Percentiles rank a stretch among this genome's conserved stretches.
phyloP scores from a whole-genome alignment of 352 stramenopile genomes.

The Pythium diclinum region DNA sequence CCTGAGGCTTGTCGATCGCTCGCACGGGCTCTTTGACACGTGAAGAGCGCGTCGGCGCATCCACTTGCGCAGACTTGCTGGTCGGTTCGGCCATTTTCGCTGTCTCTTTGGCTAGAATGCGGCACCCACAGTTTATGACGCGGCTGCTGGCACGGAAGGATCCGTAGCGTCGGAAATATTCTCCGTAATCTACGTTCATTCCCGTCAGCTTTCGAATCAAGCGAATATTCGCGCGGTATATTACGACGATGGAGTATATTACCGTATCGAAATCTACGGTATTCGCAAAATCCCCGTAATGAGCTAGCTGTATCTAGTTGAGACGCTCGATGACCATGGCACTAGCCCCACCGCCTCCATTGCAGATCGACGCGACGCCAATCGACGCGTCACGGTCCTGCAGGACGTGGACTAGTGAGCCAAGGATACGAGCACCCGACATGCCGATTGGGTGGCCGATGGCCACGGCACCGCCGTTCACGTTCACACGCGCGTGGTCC shows the following conservation, averaged over 20 bases:
- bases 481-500: constrained; percentile 92
- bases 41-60: background rate
- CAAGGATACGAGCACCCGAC: constrained; percentile 94
- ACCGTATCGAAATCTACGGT: too few species aligned
- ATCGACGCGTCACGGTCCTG: constrained; percentile 94
- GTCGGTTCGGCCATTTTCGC: background rate
- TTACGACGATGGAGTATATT: too few species aligned
- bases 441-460: constrained; percentile 84
- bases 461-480: constrained; percentile 93
- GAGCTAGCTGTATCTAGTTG: too few species aligned
- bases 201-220: too few species aligned
- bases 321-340: constrained; percentile 95
- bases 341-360: constrained; percentile 96
- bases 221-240: too few species aligned
- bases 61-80: too few species aligned
- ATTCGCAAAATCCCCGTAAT: too few species aligned
- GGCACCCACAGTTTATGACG: background rate
- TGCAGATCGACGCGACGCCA: constrained; percentile 97
- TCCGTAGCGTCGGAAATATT: background rate
- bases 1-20: background rate
- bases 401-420: constrained; percentile 93
- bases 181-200: background rate
- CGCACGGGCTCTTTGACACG: background rate
- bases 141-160: background rate
- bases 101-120: background rate